A percentile compares a stretch with the other conserved stretches of the same genome.
Evolutionary conservation across 2,329 filamentous ascomycete genomes (phyloP).

Genomic region (Nemania bipapillata): DNA sequence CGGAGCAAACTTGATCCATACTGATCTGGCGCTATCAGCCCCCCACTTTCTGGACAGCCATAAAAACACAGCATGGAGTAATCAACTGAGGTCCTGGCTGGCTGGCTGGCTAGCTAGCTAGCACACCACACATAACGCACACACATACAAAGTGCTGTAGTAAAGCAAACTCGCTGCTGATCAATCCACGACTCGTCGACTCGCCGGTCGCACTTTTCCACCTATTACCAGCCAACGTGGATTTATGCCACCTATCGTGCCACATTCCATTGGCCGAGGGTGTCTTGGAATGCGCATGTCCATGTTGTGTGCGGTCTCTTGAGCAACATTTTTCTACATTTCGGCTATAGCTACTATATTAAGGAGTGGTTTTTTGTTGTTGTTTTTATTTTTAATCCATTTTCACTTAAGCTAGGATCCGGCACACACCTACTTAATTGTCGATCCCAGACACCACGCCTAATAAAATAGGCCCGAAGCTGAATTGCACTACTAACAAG

Average conservation of each 20-base stretch:
- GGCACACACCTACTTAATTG: conserved; percentile 3
- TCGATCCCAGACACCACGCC: neutral
- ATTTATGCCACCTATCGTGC: conserved; percentile 5
- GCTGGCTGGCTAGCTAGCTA: neutral
- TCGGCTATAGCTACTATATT: conserved; percentile 1
- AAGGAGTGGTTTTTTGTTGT: neutral
- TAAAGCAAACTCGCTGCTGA: conserved; percentile 15
- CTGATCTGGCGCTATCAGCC: neutral
- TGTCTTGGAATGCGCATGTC: neutral
- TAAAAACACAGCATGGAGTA: neutral
- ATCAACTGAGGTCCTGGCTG: conserved; percentile 2
- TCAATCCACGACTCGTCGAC: conserved; percentile 12
- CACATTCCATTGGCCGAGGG: conserved; percentile 8
- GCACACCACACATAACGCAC: neutral
- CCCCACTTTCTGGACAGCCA: conserved; percentile 6
- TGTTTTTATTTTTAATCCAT: too few relatives aligned
- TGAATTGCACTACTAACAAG: too few relatives aligned
- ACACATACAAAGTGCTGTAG: neutral
- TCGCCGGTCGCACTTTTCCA: conserved; percentile 3
- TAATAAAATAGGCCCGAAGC: conserved; percentile 3
- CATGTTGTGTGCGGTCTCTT: conserved; percentile 1
- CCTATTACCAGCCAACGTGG: conserved; percentile 7
- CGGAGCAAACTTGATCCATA: neutral
- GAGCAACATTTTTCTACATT: neutral
- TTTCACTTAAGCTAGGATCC: neutral